Percentiles rank a stretch among this genome's conserved stretches.
phyloP scores from a whole-genome alignment of 2,329 filamentous ascomycete species.

The Penicillium sp. region DNA sequence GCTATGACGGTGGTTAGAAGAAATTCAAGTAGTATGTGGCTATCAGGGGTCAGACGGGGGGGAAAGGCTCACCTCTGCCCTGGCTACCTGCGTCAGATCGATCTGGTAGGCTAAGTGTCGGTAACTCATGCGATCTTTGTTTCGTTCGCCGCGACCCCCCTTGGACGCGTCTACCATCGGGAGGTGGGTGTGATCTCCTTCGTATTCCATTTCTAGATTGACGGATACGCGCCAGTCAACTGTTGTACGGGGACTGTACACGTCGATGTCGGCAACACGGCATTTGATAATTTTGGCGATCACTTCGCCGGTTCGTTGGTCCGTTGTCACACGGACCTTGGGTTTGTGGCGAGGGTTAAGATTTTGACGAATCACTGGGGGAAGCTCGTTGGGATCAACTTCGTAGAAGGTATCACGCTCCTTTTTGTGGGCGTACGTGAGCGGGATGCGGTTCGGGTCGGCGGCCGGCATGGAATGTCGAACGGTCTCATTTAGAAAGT shows the following conservation, averaged over 20 bases:
- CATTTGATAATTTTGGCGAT: slow-evolving; percentile 87
- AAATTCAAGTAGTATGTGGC: slow-evolving; percentile 5
- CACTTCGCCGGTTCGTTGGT: slow-evolving; percentile 68
- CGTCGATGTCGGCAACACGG: slow-evolving; percentile 81
- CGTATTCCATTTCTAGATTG: slow-evolving; percentile 88
- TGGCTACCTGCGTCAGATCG: slow-evolving; percentile 86
- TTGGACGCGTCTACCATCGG: slow-evolving; percentile 41
- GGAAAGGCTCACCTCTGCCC: slow-evolving; percentile 41
- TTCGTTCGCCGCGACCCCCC: slow-evolving; percentile 57
- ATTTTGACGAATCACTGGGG: slow-evolving; percentile 61
- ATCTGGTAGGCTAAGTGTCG: slow-evolving; percentile 83
- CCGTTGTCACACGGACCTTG: slow-evolving; percentile 71
- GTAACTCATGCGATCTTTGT: slow-evolving; percentile 91
- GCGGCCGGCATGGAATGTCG: slow-evolving; percentile 48
- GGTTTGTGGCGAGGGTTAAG: slow-evolving; percentile 58
- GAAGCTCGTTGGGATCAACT: slow-evolving; percentile 63
- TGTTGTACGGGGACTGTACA: slow-evolving; percentile 71
- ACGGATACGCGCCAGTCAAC: slow-evolving; percentile 94
- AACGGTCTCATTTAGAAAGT: slow-evolving; percentile 72
- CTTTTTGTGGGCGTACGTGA: slow-evolving; percentile 77
- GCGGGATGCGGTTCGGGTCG: slow-evolving; percentile 35
- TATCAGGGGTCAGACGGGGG: background rate
- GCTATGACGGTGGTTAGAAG: slow-evolving; percentile 23
- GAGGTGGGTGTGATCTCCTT: slow-evolving; percentile 62
- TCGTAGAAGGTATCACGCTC: slow-evolving; percentile 84